Conservation (phyloP, 495 filamentous ascomycete genomes). For the Penicillium herquei region DNA sequence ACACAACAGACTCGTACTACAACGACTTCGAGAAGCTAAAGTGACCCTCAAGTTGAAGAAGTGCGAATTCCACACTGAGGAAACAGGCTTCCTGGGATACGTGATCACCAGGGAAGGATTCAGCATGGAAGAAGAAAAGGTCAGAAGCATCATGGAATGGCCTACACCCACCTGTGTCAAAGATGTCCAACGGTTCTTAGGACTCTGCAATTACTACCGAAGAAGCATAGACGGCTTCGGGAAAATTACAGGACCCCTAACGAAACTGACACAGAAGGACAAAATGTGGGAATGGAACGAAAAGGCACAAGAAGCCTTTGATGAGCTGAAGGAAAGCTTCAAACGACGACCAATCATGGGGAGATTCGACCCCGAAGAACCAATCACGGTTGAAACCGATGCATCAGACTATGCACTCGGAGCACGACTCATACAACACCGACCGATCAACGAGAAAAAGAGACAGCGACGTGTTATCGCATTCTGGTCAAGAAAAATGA, state of each 20-base stretch:
- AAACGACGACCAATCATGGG: not conserved
- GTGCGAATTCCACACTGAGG: conserved; percentile 7
- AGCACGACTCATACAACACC: too few relatives aligned
- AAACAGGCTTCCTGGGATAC: conserved; percentile 12
- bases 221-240: conserved; percentile 12
- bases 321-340: conserved; percentile 8
- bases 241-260: not conserved
- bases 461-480: too few relatives aligned
- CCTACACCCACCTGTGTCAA: conserved; percentile 6
- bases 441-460: too few relatives aligned
- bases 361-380: conserved; percentile 9
- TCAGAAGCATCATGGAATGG: conserved; percentile 9
- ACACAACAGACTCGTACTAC: not conserved
- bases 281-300: conserved; percentile 7
- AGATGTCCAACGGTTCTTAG: conserved; percentile 11
- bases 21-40: not conserved
- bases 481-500: conserved; percentile 27
- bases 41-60: not conserved
- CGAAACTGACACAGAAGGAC: conserved; percentile 10
- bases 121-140: conserved; percentile 11
- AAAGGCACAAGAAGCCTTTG: conserved; percentile 5
- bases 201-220: conserved; percentile 15
- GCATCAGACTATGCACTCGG: conserved; percentile 4
- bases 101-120: conserved; percentile 9
- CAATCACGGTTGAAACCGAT: conserved; percentile 15